phyloP scores from a whole-genome alignment of 116 monocot species.

The Posidonia oceanica region DNA sequence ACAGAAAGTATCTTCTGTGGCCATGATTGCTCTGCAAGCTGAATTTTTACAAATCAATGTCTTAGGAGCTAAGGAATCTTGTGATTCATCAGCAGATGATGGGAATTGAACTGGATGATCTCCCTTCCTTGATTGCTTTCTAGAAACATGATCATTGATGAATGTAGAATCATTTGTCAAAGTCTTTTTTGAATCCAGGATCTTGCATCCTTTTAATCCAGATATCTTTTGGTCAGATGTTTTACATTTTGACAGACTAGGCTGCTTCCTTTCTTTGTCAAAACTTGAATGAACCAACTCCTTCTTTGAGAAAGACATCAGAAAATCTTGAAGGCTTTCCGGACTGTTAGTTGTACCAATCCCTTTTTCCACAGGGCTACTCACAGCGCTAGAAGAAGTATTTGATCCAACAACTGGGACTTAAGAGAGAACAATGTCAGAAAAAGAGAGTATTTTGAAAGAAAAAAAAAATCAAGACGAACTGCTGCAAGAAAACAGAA shows the following conservation, averaged over 20 bases:
- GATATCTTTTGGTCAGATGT: slow-evolving; percentile 26
- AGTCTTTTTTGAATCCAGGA: slow-evolving; percentile 40
- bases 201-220: slow-evolving; percentile 39
- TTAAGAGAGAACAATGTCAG: not conserved
- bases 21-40: slow-evolving; percentile 78
- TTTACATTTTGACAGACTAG: slow-evolving; percentile 37
- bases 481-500: not conserved
- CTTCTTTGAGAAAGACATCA: slow-evolving; percentile 36
- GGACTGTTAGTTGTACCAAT: slow-evolving; percentile 19
- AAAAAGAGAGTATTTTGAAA: not conserved
- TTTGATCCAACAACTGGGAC: slow-evolving; percentile 18
- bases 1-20: slow-evolving; percentile 74
- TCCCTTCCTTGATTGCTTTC: slow-evolving; percentile 46
- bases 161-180: slow-evolving; percentile 25
- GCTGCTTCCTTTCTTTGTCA: slow-evolving; percentile 33
- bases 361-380: slow-evolving; percentile 37
- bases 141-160: slow-evolving; percentile 22
- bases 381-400: slow-evolving; percentile 43
- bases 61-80: slow-evolving; percentile 11
- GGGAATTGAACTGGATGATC: slow-evolving; percentile 32
- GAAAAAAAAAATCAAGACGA: not conserved
- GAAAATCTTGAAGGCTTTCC: slow-evolving; percentile 36
- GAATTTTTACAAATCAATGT: slow-evolving; percentile 88
- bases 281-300: slow-evolving; percentile 29
- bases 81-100: slow-evolving; percentile 20